phyloP scores from a whole-genome alignment of 345 rosid species.

The Eucalyptus urophylla region DNA sequence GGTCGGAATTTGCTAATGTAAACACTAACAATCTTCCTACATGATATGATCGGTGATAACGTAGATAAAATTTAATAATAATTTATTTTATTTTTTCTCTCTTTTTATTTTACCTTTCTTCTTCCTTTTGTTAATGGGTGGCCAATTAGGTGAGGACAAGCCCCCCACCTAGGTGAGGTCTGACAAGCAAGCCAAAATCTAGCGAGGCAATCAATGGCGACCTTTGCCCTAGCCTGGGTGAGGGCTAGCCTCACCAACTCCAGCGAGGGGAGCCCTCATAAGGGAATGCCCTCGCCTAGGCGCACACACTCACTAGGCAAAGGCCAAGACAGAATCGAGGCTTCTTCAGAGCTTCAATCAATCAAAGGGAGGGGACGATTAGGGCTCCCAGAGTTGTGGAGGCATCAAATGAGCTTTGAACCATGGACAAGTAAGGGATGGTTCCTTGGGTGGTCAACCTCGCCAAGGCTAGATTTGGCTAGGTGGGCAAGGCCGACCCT shows the following conservation, averaged over 20 bases:
- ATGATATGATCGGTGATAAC: rapidly evolving
- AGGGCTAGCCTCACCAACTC: background rate
- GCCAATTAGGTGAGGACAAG: background rate
- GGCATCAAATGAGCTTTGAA: background rate
- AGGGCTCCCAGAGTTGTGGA: rapidly evolving
- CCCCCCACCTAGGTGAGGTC: background rate
- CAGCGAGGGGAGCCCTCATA: background rate
- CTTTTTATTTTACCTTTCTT: too few species aligned
- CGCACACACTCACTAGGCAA: background rate
- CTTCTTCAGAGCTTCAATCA: background rate
- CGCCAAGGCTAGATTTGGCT: rapidly evolving
- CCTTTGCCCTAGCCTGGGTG: rapidly evolving
- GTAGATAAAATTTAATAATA: too few species aligned
- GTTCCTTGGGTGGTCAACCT: background rate
- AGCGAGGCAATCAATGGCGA: rapidly evolving
- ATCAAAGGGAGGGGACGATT: too few species aligned
- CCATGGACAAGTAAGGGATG: background rate
- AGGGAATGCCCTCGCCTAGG: rapidly evolving
- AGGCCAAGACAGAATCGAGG: background rate
- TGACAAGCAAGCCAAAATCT: background rate
- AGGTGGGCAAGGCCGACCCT: background rate
- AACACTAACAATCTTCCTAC: background rate
- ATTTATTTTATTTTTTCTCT: too few species aligned
- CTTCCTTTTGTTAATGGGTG: rapidly evolving
- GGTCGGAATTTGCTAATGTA: background rate